Evolutionary conservation across 2,329 filamentous ascomycete genomes (phyloP).

Genomic region (Stachybotrys chlorohalonatus): DNA sequence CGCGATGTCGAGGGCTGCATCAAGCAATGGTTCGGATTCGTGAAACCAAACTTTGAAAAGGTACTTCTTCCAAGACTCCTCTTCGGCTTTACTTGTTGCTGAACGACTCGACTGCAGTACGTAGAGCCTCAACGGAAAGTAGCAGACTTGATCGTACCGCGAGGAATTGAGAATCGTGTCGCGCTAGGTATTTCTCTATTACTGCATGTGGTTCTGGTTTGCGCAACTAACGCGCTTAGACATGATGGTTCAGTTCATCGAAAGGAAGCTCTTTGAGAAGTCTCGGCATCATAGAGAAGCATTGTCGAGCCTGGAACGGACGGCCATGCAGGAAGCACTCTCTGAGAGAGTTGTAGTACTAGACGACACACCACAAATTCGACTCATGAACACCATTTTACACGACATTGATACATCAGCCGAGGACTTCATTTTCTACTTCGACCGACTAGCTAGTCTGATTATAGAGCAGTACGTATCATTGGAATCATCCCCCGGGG

Average conservation of each 20-base stretch:
- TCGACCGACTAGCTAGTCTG: conserved; percentile 78
- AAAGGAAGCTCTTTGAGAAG: conserved; percentile 78
- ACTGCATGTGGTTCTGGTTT: neutral
- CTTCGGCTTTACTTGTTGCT: neutral
- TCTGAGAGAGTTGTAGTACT: conserved; percentile 68
- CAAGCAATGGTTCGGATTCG: conserved; percentile 95
- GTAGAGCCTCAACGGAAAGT: conserved; percentile 87
- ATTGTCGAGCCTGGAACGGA: conserved; percentile 64
- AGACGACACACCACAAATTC: conserved; percentile 68
- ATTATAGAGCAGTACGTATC: conserved; percentile 63
- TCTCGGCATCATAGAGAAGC: conserved; percentile 74
- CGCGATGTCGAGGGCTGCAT: conserved; percentile 92
- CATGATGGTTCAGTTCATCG: conserved; percentile 92
- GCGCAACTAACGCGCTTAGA: conserved; percentile 30
- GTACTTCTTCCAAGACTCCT: conserved; percentile 18
- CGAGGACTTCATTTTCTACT: conserved; percentile 97
- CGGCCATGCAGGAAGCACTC: conserved; percentile 61
- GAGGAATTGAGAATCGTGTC: conserved; percentile 89
- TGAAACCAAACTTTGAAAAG: conserved; percentile 94
- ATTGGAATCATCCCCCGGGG: neutral
- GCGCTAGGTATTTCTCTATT: conserved; percentile 56
- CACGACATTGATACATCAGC: conserved; percentile 68
- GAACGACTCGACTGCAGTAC: conserved; percentile 37
- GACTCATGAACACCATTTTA: conserved; percentile 84
- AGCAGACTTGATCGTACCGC: conserved; percentile 90